Percentiles rank a stretch among this genome's conserved stretches.
Conservation (phyloP, 352 stramenopile species). For the Phytophthora hybrid region DNA sequence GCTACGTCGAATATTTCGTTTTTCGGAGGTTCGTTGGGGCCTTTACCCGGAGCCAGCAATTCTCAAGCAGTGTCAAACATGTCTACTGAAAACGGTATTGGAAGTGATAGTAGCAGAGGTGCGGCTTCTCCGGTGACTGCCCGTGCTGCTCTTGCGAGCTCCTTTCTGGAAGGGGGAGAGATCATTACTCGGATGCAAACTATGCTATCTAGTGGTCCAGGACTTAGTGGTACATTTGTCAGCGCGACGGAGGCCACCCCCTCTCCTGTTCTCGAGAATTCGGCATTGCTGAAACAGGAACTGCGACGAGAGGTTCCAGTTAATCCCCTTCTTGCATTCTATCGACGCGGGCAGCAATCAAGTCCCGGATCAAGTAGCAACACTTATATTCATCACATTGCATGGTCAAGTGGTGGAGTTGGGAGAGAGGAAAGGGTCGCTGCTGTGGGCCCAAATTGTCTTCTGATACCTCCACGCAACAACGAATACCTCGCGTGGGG, state of each 20-base stretch:
- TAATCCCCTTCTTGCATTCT: constrained; percentile 55
- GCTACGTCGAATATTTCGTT: constrained; percentile 26
- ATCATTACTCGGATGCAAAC: constrained; percentile 77
- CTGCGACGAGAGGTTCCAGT: constrained; percentile 50
- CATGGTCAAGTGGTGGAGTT: constrained; percentile 53
- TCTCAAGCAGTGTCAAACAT: neutral
- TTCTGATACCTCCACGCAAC: constrained; percentile 70
- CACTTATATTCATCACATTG: constrained; percentile 56
- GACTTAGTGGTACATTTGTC: constrained; percentile 30
- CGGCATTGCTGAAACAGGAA: constrained; percentile 61
- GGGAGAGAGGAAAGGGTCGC: constrained; percentile 61
- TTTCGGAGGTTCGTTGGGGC: constrained; percentile 24
- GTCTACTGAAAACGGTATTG: constrained; percentile 8
- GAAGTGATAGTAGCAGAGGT: neutral
- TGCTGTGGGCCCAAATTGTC: constrained; percentile 49
- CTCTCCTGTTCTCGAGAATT: constrained; percentile 57
- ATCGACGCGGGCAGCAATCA: constrained; percentile 40
- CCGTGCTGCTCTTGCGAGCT: constrained; percentile 51
- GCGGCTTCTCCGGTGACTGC: constrained; percentile 40
- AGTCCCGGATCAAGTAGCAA: constrained; percentile 2
- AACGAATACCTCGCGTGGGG: constrained; percentile 78
- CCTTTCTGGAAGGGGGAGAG: constrained; percentile 76
- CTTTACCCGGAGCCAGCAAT: constrained; percentile 12
- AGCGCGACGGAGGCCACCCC: constrained; percentile 32
- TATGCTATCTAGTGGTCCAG: constrained; percentile 55